A percentile compares a stretch with the other conserved stretches of the same genome.
These are phyloP conservation scores for Cochlearia excelsa DNA, from an alignment of 345 rosid genomes.

Conservation along the genomic window DNA sequence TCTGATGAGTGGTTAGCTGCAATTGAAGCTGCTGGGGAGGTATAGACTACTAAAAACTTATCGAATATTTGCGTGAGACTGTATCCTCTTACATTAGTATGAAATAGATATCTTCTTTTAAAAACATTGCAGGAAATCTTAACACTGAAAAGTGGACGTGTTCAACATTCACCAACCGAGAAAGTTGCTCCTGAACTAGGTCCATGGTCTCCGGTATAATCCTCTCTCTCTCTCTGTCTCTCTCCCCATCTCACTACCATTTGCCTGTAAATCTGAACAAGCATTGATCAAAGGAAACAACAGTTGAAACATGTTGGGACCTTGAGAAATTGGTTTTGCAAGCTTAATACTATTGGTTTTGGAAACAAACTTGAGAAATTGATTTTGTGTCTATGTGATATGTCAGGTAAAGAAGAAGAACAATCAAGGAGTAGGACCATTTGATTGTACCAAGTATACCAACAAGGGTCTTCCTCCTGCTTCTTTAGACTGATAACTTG, in stretches of 20 bases:
- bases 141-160: slow-evolving; percentile 76
- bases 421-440: slow-evolving; percentile 79
- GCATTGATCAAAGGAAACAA: too few species aligned
- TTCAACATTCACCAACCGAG: slow-evolving; percentile 82
- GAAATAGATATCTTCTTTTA: background rate
- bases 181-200: slow-evolving; percentile 66
- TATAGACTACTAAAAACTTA: slow-evolving; percentile 29
- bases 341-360: background rate
- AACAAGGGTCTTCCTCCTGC: slow-evolving; percentile 39
- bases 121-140: slow-evolving; percentile 60
- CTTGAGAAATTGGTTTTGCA: too few species aligned
- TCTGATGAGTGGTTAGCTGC: slow-evolving; percentile 97
- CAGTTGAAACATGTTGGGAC: too few species aligned
- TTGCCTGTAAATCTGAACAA: too few species aligned
- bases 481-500: slow-evolving; percentile 30
- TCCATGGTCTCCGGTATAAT: slow-evolving; percentile 93
- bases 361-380: background rate
- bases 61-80: slow-evolving; percentile 7
- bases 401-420: slow-evolving; percentile 68
- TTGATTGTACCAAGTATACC: slow-evolving; percentile 82
- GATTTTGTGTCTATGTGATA: slow-evolving; percentile 1
- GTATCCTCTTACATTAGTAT: too few species aligned
- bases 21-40: slow-evolving; percentile 96
- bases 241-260: slow-evolving; percentile 16
- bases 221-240: background rate